Percentiles rank a stretch among this genome's conserved stretches.
Evolutionary conservation across 805 yeast genomes (phyloP).

Genomic region (Myxozyma vanderwaltii): DNA sequence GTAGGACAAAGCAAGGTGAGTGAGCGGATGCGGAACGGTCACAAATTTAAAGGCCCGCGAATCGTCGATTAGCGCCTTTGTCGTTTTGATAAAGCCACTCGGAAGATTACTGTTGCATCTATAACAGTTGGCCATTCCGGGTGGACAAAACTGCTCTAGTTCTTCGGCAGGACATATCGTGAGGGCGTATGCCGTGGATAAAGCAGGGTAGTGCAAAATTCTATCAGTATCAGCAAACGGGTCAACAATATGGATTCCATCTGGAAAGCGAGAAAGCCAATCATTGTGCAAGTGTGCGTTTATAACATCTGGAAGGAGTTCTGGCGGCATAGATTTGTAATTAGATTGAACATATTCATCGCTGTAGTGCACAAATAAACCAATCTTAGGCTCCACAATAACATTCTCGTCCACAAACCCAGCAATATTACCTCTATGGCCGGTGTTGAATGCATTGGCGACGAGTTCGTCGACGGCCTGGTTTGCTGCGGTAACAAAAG

Average conservation of each 20-base stretch:
- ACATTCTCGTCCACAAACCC: conserved; percentile 13
- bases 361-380: conserved; percentile 35
- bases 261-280: conserved; percentile 33
- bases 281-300: conserved; percentile 38
- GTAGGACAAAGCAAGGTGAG: conserved; percentile 15
- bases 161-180: conserved; percentile 35
- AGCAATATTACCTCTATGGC: conserved; percentile 11
- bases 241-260: conserved; percentile 34
- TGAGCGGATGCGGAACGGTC: conserved; percentile 30
- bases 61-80: conserved; percentile 7
- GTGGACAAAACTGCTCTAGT: conserved; percentile 36
- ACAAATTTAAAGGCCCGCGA: conserved; percentile 9
- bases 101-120: conserved; percentile 14
- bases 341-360: conserved; percentile 26
- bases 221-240: conserved; percentile 30
- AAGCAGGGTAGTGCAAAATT: conserved; percentile 29
- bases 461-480: conserved; percentile 15
- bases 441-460: conserved; percentile 8
- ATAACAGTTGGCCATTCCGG: conserved; percentile 25
- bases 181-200: conserved; percentile 32
- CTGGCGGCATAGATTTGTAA: conserved; percentile 15
- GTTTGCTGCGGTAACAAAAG: conserved; percentile 25
- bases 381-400: conserved; percentile 19
- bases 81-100: conserved; percentile 7
- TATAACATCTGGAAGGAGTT: conserved; percentile 36